Conservation (phyloP, 2,329 filamentous ascomycete species). For the Magnaporthiopsis rhizophila region DNA sequence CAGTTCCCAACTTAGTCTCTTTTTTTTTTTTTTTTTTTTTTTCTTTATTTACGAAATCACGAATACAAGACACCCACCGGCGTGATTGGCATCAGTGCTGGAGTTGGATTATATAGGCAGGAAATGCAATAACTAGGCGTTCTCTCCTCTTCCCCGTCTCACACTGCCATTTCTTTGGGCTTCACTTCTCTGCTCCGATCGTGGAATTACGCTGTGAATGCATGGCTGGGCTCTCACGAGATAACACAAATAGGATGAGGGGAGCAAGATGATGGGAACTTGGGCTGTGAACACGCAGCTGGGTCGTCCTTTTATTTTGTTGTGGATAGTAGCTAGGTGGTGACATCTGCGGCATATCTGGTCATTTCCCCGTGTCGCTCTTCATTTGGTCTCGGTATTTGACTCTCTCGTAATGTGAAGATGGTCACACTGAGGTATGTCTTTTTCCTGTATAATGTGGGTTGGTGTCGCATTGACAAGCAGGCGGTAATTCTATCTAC, state of each 20-base stretch:
- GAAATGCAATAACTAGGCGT: not conserved
- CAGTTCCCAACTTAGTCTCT: not conserved
- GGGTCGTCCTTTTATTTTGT: no score
- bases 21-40: not conserved
- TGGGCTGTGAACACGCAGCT: no score
- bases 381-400: no score
- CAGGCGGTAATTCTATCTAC: no score
- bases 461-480: no score
- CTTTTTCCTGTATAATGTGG: no score
- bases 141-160: not conserved
- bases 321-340: no score
- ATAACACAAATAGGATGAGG: not conserved
- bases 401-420: no score
- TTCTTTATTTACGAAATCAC: conserved; percentile 6
- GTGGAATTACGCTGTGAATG: not conserved
- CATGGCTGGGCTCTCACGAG: not conserved
- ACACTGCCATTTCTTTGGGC: not conserved
- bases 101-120: conserved; percentile 4
- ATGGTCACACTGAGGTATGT: no score
- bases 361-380: no score
- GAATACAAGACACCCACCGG: conserved; percentile 2
- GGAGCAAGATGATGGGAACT: no score
- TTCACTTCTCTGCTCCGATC: not conserved
- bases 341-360: no score
- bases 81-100: conserved; percentile 4